These are phyloP conservation scores for Nakazawaea molendinolei DNA, from an alignment of 805 yeast genomes.

Conservation along the genomic window DNA sequence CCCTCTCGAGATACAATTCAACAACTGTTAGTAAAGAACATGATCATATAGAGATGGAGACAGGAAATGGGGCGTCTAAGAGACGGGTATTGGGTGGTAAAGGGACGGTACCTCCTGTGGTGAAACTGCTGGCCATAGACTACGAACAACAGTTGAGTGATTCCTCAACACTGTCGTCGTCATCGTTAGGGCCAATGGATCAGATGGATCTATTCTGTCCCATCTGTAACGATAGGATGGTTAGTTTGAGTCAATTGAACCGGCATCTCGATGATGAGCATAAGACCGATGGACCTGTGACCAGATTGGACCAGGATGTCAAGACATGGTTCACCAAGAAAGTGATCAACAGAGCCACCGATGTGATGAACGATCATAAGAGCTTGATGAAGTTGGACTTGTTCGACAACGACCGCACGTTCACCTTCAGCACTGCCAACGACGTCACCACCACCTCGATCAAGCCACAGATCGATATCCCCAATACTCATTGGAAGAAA, in stretches of 20 bases:
- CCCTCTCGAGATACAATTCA: no score
- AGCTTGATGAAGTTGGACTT: constrained; percentile 41
- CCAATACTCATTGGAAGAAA: constrained; percentile 53
- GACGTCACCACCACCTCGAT: constrained; percentile 12
- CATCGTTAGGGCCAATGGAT: constrained; percentile 4
- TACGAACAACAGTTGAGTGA: constrained; percentile 4
- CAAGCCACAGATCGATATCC: constrained; percentile 10
- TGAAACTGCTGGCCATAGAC: background rate
- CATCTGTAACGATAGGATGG: constrained; percentile 57
- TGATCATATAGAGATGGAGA: no score
- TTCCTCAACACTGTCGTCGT: constrained; percentile 7
- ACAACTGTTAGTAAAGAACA: no score
- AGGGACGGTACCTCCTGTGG: background rate
- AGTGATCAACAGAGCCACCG: constrained; percentile 30
- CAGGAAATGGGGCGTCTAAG: constrained; percentile 2
- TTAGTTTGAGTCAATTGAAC: constrained; percentile 48
- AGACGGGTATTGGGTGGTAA: constrained; percentile 7
- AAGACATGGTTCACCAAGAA: constrained; percentile 37
- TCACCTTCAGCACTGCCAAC: constrained; percentile 15
- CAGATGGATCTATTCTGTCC: constrained; percentile 42
- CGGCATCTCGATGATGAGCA: constrained; percentile 71
- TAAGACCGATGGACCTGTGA: constrained; percentile 22
- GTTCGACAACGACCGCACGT: constrained; percentile 31
- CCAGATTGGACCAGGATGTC: constrained; percentile 26
- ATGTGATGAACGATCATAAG: constrained; percentile 27